Conservation (phyloP, 108 stramenopile species). For the Fistulifera pelliculosa region DNA sequence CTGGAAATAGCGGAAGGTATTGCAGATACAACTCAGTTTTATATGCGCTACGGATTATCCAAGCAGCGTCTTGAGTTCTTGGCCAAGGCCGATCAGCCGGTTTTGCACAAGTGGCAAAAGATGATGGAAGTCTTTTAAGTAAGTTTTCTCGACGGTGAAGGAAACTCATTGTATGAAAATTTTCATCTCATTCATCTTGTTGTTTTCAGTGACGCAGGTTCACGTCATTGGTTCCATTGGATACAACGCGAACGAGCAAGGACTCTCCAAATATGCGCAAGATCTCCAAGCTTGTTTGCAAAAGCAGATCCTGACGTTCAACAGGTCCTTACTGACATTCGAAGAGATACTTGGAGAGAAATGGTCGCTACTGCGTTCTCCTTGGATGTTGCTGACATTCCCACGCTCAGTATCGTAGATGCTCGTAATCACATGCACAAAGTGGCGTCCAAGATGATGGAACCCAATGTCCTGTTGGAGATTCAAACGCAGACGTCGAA, state of each 20-base stretch:
- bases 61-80: conserved; percentile 38
- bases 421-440: conserved; percentile 78
- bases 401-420: conserved; percentile 61
- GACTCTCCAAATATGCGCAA: conserved; percentile 65
- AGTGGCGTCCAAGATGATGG: conserved; percentile 61
- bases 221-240: conserved; percentile 67
- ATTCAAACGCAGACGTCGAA: conserved; percentile 38
- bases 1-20: conserved; percentile 45
- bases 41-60: conserved; percentile 49
- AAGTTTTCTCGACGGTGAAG: too few relatives aligned
- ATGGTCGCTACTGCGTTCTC: conserved; percentile 59
- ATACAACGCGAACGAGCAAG: conserved; percentile 61
- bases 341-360: conserved; percentile 63
- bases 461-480: conserved; percentile 46
- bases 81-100: conserved; percentile 25
- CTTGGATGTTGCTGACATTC: conserved; percentile 24
- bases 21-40: conserved; percentile 45
- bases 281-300: conserved; percentile 42
- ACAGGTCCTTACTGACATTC: conserved; percentile 37
- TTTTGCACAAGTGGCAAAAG: conserved; percentile 74
- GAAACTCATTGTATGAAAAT: too few relatives aligned
- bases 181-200: too few relatives aligned
- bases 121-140: conserved; percentile 61
- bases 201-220: conserved; percentile 49
- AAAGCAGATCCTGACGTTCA: conserved; percentile 31